A percentile compares a stretch with the other conserved stretches of the same genome.
phyloP scores from a whole-genome alignment of 2,329 filamentous ascomycete species.

The Saccharata proteae region DNA sequence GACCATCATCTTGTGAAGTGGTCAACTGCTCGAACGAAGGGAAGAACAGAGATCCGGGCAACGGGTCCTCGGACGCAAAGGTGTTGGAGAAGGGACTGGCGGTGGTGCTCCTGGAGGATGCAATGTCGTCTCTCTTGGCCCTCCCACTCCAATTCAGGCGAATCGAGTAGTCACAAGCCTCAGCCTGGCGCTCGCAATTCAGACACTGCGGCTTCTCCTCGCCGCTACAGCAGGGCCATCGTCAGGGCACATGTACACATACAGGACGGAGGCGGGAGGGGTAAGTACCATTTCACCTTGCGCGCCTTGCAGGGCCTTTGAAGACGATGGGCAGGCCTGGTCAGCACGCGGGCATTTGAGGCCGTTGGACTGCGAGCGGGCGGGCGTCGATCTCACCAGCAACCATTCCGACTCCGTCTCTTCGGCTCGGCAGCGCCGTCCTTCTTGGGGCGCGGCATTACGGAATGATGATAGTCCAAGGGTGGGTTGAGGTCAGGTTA shows the following conservation, averaged over 20 bases:
- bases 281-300: conserved; percentile 59
- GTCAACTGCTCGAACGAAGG: conserved; percentile 1
- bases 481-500: too few species aligned
- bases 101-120: conserved; percentile 22
- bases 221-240: conserved; percentile 35
- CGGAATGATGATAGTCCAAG: background rate
- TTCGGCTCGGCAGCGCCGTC: conserved; percentile 53
- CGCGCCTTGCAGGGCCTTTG: conserved; percentile 65
- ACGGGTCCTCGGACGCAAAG: conserved; percentile 16
- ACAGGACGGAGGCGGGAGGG: conserved; percentile 1
- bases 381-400: conserved; percentile 39
- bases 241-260: conserved; percentile 1
- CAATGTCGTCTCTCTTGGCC: conserved; percentile 50
- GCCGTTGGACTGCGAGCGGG: conserved; percentile 1
- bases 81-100: conserved; percentile 11
- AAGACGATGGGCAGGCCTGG: conserved; percentile 12
- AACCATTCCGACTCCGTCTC: conserved; percentile 54
- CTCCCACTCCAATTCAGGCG: conserved; percentile 71
- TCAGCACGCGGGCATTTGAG: conserved; percentile 1
- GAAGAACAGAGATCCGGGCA: conserved; percentile 10
- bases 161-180: conserved; percentile 70
- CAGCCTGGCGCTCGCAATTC: conserved; percentile 61
- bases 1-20: background rate
- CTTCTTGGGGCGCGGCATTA: conserved; percentile 56
- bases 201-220: conserved; percentile 62